phyloP scores from a whole-genome alignment of 768 basidiomycete species.

The Lentinula raphanica region DNA sequence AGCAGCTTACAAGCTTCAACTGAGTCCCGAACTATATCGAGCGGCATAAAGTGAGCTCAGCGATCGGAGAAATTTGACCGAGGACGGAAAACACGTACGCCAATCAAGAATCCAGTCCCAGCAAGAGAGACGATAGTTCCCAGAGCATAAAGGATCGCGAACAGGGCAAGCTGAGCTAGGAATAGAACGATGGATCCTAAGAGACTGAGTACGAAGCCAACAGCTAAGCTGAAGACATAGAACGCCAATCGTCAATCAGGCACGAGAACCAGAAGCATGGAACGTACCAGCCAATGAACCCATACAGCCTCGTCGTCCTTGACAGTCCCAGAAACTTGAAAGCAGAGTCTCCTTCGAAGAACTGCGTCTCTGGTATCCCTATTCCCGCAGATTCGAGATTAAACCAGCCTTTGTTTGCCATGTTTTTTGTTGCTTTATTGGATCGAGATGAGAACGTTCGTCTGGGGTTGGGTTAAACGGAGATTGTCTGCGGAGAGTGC shows the following conservation, averaged over 20 bases:
- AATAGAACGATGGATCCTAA: constrained; percentile 77
- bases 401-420: constrained; percentile 76
- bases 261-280: no score
- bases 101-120: constrained; percentile 89
- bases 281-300: constrained; percentile 77
- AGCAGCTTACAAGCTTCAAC: constrained; percentile 69
- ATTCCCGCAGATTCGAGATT: constrained; percentile 69
- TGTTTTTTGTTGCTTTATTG: constrained; percentile 22
- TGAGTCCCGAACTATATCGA: constrained; percentile 68
- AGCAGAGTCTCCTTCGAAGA: constrained; percentile 87
- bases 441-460: neutral
- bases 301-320: constrained; percentile 77
- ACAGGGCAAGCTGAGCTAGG: constrained; percentile 59
- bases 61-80: constrained; percentile 1
- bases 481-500: no score
- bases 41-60: constrained; percentile 6
- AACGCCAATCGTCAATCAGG: neutral
- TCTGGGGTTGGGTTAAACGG: no score
- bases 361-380: constrained; percentile 69
- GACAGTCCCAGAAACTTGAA: constrained; percentile 78
- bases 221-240: constrained; percentile 50
- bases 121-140: constrained; percentile 79
- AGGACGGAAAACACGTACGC: constrained; percentile 47
- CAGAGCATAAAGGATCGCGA: constrained; percentile 79
- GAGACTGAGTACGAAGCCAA: constrained; percentile 77